A percentile compares a stretch with the other conserved stretches of the same genome.
Evolutionary conservation across 1,284 basidiomycete genomes (phyloP).

Genomic region (Lignosus rhinocerotis): DNA sequence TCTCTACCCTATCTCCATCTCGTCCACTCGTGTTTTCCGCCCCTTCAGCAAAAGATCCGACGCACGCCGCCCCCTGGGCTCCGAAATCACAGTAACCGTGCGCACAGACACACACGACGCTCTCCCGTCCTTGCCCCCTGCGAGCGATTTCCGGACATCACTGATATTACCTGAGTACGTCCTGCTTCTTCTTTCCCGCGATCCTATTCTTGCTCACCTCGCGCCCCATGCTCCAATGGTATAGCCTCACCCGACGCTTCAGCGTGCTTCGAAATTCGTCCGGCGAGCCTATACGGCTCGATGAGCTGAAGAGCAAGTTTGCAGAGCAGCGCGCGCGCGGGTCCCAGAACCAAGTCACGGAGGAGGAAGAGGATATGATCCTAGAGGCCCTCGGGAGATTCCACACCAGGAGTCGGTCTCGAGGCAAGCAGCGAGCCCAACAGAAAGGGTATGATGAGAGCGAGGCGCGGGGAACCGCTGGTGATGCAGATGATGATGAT

Average conservation of each 20-base stretch:
- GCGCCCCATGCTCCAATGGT: conserved; percentile 27
- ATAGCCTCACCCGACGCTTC: conserved; percentile 76
- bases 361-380: conserved; percentile 82
- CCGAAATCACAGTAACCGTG: conserved; percentile 30
- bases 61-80: conserved; percentile 49
- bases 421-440: conserved; percentile 7
- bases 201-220: conserved; percentile 17
- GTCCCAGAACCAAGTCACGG: conserved; percentile 63
- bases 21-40: conserved; percentile 13
- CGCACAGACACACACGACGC: conserved; percentile 36
- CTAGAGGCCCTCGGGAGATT: conserved; percentile 67
- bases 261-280: conserved; percentile 69
- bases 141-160: conserved; percentile 78
- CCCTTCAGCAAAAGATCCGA: conserved; percentile 61
- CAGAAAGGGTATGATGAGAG: conserved; percentile 14
- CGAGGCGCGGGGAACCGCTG: conserved; percentile 13
- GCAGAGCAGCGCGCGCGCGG: conserved; percentile 75
- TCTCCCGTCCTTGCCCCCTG: conserved; percentile 60
- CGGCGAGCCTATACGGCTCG: conserved; percentile 62
- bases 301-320: conserved; percentile 63
- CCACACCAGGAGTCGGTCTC: conserved; percentile 38
- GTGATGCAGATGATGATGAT: conserved; percentile 38
- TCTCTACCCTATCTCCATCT: conserved; percentile 13
- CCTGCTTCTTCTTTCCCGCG: conserved; percentile 21
- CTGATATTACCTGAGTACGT: conserved; percentile 81